These are phyloP conservation scores for Agaricus subrufescens DNA, from an alignment of 768 basidiomycete genomes.

Conservation along the genomic window DNA sequence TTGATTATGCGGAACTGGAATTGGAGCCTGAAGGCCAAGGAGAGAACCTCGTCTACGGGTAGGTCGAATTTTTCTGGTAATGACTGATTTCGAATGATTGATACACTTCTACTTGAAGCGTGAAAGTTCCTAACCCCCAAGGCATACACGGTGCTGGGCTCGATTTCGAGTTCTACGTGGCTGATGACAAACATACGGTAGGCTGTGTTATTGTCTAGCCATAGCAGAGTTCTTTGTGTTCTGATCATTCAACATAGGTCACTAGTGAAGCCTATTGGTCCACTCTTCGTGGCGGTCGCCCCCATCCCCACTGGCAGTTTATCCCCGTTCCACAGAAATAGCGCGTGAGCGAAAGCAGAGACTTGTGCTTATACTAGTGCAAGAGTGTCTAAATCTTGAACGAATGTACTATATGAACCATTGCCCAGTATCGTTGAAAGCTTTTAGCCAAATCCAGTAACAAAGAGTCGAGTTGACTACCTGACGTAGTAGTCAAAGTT, in stretches of 20 bases:
- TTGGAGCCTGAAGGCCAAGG: background rate
- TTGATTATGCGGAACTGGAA: background rate
- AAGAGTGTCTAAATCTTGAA: background rate
- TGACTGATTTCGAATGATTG: background rate
- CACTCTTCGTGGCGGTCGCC: background rate
- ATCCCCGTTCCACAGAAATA: background rate
- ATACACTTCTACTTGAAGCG: background rate
- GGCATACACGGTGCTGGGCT: background rate
- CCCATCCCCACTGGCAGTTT: constrained; percentile 3
- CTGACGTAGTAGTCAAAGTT: too few relatives aligned
- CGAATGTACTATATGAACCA: too few relatives aligned
- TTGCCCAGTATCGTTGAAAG: too few relatives aligned
- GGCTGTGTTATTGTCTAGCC: background rate
- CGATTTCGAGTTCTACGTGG: background rate
- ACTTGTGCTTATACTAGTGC: background rate
- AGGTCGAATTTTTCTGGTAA: background rate
- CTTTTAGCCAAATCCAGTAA: too few relatives aligned
- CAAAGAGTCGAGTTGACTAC: too few relatives aligned
- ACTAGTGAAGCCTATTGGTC: background rate
- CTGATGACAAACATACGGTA: background rate
- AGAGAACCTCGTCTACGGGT: background rate
- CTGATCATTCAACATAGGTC: background rate
- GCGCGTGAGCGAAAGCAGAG: background rate
- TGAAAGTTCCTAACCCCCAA: background rate
- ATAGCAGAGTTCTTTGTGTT: background rate